Evolutionary conservation across 768 basidiomycete genomes (phyloP).

Genomic region (Boletus vinaceobasis): DNA sequence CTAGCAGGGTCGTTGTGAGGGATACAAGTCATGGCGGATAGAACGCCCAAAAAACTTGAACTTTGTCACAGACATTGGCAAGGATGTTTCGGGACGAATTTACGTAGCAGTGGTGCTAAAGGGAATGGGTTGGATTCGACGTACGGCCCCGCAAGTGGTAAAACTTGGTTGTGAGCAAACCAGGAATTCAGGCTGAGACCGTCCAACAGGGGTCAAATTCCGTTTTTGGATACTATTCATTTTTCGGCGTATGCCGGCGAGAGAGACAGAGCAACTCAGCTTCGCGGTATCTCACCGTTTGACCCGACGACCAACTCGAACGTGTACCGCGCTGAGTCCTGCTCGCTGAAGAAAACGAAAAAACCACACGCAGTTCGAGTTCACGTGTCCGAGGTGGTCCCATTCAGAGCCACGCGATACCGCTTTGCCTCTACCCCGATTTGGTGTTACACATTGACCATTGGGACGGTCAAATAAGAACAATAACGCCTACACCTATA

Average conservation of each 20-base stretch:
- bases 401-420: constrained; percentile 1
- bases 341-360: not conserved
- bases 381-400: not conserved
- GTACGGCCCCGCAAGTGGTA: too few relatives aligned
- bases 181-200: not conserved
- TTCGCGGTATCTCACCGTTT: not conserved
- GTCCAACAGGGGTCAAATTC: not conserved
- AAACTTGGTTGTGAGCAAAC: too few relatives aligned
- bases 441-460: constrained; percentile 10
- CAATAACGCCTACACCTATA: constrained; percentile 11
- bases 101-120: too few relatives aligned
- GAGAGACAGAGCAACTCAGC: constrained; percentile 13
- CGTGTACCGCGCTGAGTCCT: not conserved
- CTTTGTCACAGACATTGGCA: too few relatives aligned
- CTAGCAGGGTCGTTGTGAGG: too few relatives aligned
- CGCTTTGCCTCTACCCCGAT: constrained; percentile 17
- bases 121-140: not conserved
- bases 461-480: constrained; percentile 10
- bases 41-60: too few relatives aligned
- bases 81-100: too few relatives aligned
- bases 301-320: constrained; percentile 7
- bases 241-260: constrained; percentile 23
- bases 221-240: constrained; percentile 1
- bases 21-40: too few relatives aligned
- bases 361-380: not conserved